A percentile compares a stretch with the other conserved stretches of the same genome.
Evolutionary conservation across 2,329 filamentous ascomycete genomes (phyloP).

Genomic region (Penicillium thymicola): DNA sequence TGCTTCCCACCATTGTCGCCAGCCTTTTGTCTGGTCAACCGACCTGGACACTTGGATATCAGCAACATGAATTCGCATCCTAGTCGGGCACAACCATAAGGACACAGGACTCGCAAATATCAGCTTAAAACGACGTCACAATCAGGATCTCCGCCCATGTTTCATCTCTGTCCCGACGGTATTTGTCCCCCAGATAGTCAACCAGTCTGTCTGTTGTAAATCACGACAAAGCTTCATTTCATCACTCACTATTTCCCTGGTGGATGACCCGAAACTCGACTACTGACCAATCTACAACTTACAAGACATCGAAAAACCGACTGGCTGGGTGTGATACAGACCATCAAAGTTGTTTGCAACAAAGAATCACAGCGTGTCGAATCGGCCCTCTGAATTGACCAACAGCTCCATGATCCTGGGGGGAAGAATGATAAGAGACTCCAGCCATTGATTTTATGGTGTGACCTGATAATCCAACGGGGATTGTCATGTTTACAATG

Average conservation of each 20-base stretch:
- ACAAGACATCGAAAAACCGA: not conserved
- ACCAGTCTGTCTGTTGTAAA: constrained; percentile 20
- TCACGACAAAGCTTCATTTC: not conserved
- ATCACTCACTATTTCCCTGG: not conserved
- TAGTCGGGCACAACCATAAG: not conserved
- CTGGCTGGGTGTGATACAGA: not conserved
- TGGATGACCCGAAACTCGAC: not conserved
- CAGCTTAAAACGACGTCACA: not conserved
- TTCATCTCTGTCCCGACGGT: constrained; percentile 7
- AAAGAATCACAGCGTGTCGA: not conserved
- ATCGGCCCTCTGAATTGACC: not conserved
- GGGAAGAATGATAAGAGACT: not conserved
- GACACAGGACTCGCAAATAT: not conserved
- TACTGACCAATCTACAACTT: not conserved
- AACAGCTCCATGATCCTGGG: not conserved
- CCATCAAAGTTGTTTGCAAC: not conserved
- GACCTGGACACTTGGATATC: not conserved
- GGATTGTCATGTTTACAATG: constrained; percentile 7
- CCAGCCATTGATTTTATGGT: constrained; percentile 5
- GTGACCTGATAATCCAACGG: constrained; percentile 1
- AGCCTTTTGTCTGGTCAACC: not conserved
- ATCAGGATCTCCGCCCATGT: not conserved
- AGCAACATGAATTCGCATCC: not conserved
- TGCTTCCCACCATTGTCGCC: not conserved
- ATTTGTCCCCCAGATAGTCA: constrained; percentile 7